Conservation (phyloP, 768 basidiomycete genomes). For the Termitomyces sp. region DNA sequence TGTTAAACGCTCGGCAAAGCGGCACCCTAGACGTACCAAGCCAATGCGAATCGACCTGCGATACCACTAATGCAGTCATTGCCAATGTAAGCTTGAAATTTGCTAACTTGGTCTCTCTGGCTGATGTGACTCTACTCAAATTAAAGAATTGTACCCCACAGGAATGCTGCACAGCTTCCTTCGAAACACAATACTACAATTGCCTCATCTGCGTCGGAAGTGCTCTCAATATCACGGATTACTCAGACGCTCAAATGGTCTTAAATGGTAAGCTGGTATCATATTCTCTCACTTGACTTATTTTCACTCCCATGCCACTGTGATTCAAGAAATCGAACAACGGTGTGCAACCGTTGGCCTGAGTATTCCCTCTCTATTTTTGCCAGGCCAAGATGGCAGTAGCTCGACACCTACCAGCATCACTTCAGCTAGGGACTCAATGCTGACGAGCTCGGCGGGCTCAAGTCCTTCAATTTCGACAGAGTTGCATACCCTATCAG, state of each 20-base stretch:
- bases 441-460: neutral
- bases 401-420: neutral
- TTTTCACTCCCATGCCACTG: neutral
- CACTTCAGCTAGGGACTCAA: neutral
- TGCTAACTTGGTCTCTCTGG: neutral
- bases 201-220: slow-evolving; percentile 34
- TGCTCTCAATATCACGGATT: slow-evolving; percentile 23
- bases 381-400: neutral
- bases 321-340: neutral
- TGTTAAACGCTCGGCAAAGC: slow-evolving; percentile 17
- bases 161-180: slow-evolving; percentile 33
- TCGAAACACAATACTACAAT: slow-evolving; percentile 33
- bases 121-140: neutral
- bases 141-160: slow-evolving; percentile 21
- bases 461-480: neutral
- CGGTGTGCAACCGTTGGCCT: neutral
- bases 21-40: slow-evolving; percentile 18
- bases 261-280: neutral
- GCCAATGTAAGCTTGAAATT: slow-evolving; percentile 10
- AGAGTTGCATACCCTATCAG: neutral
- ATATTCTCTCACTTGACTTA: neutral
- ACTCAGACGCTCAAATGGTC: slow-evolving; percentile 19
- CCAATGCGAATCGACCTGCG: slow-evolving; percentile 27
- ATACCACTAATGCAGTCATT: slow-evolving; percentile 19
- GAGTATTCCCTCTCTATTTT: neutral